Percentiles rank a stretch among this genome's conserved stretches.
Evolutionary conservation across 768 basidiomycete genomes (phyloP).

Genomic region (Leucocoprinus sp.): DNA sequence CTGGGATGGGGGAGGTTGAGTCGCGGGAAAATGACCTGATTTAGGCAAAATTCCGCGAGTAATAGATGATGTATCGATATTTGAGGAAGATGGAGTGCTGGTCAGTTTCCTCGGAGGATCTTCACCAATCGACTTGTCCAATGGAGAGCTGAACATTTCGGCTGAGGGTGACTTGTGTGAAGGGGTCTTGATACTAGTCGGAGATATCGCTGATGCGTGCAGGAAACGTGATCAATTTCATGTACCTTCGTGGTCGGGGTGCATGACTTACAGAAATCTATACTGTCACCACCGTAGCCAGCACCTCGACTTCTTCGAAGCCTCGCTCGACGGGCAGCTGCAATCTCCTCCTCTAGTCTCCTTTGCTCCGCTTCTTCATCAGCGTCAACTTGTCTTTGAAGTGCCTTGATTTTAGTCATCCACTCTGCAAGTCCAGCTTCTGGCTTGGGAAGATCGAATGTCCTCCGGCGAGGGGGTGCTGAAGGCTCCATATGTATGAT

Average conservation of each 20-base stretch:
- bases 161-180: conserved; percentile 11
- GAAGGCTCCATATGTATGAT: conserved; percentile 5
- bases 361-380: conserved; percentile 74
- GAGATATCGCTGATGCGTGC: conserved; percentile 3
- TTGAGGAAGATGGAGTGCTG: conserved; percentile 15
- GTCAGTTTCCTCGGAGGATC: conserved; percentile 40
- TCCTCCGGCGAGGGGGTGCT: conserved; percentile 17
- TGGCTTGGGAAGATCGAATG: conserved; percentile 39
- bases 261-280: conserved; percentile 42
- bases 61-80: conserved; percentile 9
- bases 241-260: background rate
- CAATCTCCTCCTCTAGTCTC: conserved; percentile 57
- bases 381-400: conserved; percentile 75
- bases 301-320: conserved; percentile 37
- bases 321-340: conserved; percentile 42
- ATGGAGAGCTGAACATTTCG: conserved; percentile 18
- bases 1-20: conserved; percentile 19
- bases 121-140: conserved; percentile 32
- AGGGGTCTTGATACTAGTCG: background rate
- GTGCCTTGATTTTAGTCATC: conserved; percentile 70
- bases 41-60: conserved; percentile 15
- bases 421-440: conserved; percentile 73
- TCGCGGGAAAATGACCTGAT: conserved; percentile 12
- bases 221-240: background rate
- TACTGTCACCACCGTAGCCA: conserved; percentile 28